phyloP scores from a whole-genome alignment of 768 basidiomycete genomes.

The Cubamyces lactineus region DNA sequence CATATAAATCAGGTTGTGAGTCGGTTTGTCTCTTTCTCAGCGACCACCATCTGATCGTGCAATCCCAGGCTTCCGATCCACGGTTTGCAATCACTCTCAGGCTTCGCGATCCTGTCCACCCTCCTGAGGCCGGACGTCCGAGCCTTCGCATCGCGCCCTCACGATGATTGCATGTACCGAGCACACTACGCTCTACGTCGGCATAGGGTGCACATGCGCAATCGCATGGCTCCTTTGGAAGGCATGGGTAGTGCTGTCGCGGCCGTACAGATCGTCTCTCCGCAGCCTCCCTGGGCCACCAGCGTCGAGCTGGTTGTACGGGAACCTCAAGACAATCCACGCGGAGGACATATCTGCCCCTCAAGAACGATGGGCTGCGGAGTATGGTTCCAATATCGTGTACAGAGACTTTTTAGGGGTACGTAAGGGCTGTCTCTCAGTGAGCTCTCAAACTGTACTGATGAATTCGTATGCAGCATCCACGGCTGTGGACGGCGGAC shows the following conservation, averaged over 20 bases:
- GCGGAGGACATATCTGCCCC: slow-evolving; percentile 41
- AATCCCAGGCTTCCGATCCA: no score
- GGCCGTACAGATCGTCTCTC: slow-evolving; percentile 40
- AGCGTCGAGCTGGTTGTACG: slow-evolving; percentile 48
- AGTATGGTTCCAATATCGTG: slow-evolving; percentile 51
- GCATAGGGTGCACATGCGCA: no score
- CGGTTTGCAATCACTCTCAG: no score
- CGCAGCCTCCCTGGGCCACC: slow-evolving; percentile 54
- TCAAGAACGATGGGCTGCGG: slow-evolving; percentile 44
- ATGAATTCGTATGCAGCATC: background rate
- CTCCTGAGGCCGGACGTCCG: no score
- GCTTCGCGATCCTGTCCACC: no score
- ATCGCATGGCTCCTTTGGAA: background rate
- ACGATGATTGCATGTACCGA: no score
- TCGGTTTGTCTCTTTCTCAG: no score
- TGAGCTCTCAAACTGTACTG: no score
- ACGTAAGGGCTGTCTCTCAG: slow-evolving; percentile 18
- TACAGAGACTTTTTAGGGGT: slow-evolving; percentile 52
- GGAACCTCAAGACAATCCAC: slow-evolving; percentile 50
- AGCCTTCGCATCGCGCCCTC: no score
- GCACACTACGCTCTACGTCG: no score
- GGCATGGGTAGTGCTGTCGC: background rate
- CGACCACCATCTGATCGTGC: no score
- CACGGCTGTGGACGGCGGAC: slow-evolving; percentile 42
- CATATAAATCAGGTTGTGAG: no score